Evolutionary conservation across 2,329 filamentous ascomycete genomes (phyloP), one percentile per base, ranked within the genome.

Genomic region (Colletotrichum scovillei): DNA sequence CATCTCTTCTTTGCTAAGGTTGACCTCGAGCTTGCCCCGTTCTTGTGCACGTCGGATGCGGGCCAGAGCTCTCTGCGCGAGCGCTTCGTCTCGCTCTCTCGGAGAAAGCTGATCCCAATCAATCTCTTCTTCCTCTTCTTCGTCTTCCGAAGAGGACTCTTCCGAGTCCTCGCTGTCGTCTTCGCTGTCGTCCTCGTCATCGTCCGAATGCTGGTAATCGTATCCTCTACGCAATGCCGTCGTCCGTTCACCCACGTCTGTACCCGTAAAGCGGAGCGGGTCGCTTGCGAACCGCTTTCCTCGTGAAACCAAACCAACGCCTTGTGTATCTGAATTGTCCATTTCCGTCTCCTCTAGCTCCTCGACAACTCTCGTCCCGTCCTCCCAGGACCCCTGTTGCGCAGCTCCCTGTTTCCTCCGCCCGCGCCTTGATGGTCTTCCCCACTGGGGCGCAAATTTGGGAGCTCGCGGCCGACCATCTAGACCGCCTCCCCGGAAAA

Each of bases 401-500:
- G 83, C 82, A 81, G 81, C 80, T 75, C 83, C 85, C 80, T 86
- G 86, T 85, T 86, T 90, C 88, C 90, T 91, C 88, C 90, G 89
- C 86, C 88, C 91, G 90, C 92, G 93, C 93, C 94, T 93, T 90
- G 94, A 94, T 97, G 95, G 95, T 98, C 96, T 98, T 98, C 95
- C 96, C 96, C 94, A 95, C 91, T 88, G 92, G 94, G 95, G 95
- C 95, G 93, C 92, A 89, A 85, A 87, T 92, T 92, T 89, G 90
- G 95, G 96, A 98, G 95, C 93, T 97, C 93, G 97, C 97, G 96
- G 96, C 95, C 96, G 97, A 98, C 95, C 95, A 97, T 90, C 92
- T 98, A 99, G 94, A 99, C 97, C 95, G 97, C 96, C 96, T 99
- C 97, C 95, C 97, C 97, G 90, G 96, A 98, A 98, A 99, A 99